phyloP scores from a whole-genome alignment of 805 yeast species.

The Candida dendrica region DNA sequence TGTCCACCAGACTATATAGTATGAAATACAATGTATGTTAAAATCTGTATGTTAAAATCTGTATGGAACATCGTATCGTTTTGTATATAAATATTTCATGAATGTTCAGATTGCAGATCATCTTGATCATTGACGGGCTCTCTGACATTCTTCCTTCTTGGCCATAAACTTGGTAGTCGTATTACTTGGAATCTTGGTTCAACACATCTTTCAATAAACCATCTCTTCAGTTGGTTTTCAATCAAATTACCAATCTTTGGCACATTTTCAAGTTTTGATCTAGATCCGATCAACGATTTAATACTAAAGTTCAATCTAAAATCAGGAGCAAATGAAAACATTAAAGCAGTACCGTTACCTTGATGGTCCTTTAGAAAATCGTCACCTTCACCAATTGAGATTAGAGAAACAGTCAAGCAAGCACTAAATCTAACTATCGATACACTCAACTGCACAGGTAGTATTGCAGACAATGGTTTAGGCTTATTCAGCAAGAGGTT shows the following conservation, averaged over 20 bases:
- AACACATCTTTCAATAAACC: slow-evolving; percentile 91
- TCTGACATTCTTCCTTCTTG: slow-evolving; percentile 52
- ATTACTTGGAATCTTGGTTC: slow-evolving; percentile 90
- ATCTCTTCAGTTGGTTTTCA: slow-evolving; percentile 72
- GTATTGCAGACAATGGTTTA: slow-evolving; percentile 71
- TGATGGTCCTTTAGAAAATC: slow-evolving; percentile 9
- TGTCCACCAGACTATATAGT: slow-evolving; percentile 18
- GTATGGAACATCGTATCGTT: too few species aligned
- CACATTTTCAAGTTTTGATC: slow-evolving; percentile 85
- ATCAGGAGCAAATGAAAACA: slow-evolving; percentile 89
- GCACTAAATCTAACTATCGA: slow-evolving; percentile 90
- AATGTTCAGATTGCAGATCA: too few species aligned
- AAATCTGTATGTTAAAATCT: too few species aligned
- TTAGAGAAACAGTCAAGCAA: slow-evolving; percentile 65
- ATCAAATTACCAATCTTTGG: slow-evolving; percentile 85
- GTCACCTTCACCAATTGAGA: slow-evolving; percentile 17
- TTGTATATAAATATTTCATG: too few species aligned
- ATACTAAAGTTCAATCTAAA: slow-evolving; percentile 83
- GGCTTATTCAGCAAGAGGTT: slow-evolving; percentile 75
- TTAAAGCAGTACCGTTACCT: slow-evolving; percentile 57
- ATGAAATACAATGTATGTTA: not conserved
- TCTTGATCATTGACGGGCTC: slow-evolving; percentile 18
- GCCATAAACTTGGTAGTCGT: slow-evolving; percentile 84
- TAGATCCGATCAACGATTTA: slow-evolving; percentile 85
- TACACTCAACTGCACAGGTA: slow-evolving; percentile 80